These are phyloP conservation scores for Candida mattraensis DNA, from an alignment of 805 yeast genomes.

Conservation along the genomic window DNA sequence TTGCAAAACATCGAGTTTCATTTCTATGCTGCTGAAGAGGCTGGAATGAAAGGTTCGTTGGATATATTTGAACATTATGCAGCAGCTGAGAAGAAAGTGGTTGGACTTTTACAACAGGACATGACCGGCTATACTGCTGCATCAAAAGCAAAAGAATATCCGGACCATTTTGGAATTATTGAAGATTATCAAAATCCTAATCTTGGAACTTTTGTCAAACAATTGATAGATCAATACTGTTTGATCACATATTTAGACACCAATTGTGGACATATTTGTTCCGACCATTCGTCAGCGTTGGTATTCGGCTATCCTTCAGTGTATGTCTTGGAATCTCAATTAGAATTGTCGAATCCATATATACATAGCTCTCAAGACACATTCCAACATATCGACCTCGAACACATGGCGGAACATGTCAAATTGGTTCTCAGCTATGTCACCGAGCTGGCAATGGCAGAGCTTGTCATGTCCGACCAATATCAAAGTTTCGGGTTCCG, in stretches of 20 bases:
- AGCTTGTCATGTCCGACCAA: neutral
- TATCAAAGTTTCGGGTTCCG: conserved; percentile 14
- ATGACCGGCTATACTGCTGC: conserved; percentile 80
- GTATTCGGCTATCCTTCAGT: conserved; percentile 83
- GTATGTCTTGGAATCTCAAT: conserved; percentile 76
- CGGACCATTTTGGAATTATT: conserved; percentile 77
- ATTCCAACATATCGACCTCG: conserved; percentile 72
- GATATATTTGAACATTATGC: conserved; percentile 66
- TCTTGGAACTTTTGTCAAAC: conserved; percentile 61
- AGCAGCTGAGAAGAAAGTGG: conserved; percentile 47
- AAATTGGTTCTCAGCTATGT: conserved; percentile 74
- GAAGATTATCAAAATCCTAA: conserved; percentile 61
- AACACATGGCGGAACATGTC: conserved; percentile 78
- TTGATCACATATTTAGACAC: conserved; percentile 72
- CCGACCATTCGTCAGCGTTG: conserved; percentile 87
- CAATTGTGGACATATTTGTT: conserved; percentile 87
- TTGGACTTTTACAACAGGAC: conserved; percentile 90
- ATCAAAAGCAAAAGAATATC: conserved; percentile 47
- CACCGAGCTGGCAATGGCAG: conserved; percentile 54
- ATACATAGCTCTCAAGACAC: conserved; percentile 83
- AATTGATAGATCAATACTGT: conserved; percentile 61
- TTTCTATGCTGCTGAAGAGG: conserved; percentile 94
- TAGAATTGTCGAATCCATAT: conserved; percentile 61
- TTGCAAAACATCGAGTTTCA: conserved; percentile 83
- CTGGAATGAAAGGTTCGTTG: conserved; percentile 82